Evolutionary conservation across 1,284 basidiomycete genomes (phyloP).

Genomic region (Trichosporon sp.): DNA sequence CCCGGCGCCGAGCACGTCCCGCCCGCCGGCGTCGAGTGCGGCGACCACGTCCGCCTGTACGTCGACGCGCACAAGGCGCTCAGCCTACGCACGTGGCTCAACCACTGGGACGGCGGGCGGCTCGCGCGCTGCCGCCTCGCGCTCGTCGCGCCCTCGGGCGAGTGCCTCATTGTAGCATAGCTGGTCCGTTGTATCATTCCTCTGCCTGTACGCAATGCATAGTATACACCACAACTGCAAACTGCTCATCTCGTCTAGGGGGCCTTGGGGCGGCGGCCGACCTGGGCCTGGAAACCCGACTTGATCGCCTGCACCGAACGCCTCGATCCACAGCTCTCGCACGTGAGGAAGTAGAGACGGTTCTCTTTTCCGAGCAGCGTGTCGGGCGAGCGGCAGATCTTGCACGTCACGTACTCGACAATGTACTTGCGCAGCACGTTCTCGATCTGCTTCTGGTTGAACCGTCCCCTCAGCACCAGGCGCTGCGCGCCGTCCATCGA

Average conservation of each 20-base stretch:
- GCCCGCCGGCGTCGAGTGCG: constrained; percentile 27
- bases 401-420: constrained; percentile 99
- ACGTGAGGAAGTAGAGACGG: constrained; percentile 98
- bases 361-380: constrained; percentile 96
- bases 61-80: constrained; percentile 32
- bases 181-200: not conserved
- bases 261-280: constrained; percentile 44
- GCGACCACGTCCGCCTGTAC: constrained; percentile 43
- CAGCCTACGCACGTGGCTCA: constrained; percentile 35
- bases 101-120: constrained; percentile 16
- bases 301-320: constrained; percentile 95
- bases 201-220: constrained; percentile 5
- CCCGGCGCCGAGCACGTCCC: not conserved
- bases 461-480: constrained; percentile 93
- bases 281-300: constrained; percentile 97
- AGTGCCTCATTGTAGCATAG: constrained; percentile 36
- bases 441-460: constrained; percentile 98
- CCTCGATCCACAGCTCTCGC: constrained; percentile 87
- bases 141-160: constrained; percentile 34
- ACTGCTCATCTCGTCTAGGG: constrained; percentile 4
- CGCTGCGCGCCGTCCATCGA: constrained; percentile 89
- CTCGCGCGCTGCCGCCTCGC: constrained; percentile 14
- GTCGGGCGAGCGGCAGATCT: constrained; percentile 98
- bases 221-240: constrained; percentile 5
- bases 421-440: constrained; percentile 96